Base-by-base conservation (phyloP, 2,329 filamentous ascomycete species). In the Ilyonectria mors-panacis region DNA sequence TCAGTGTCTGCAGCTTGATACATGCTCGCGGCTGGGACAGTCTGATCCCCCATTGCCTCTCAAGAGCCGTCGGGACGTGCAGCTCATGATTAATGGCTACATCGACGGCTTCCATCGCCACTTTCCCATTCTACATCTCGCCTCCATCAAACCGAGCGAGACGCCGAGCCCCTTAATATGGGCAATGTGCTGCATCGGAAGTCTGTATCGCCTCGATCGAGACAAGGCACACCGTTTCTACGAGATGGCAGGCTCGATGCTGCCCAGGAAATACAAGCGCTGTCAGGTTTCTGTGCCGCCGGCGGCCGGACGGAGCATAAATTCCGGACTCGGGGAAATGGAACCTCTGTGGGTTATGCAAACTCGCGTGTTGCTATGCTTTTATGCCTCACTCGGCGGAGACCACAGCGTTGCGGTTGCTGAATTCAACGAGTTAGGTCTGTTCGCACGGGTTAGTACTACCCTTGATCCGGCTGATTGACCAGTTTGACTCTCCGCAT, bases 71-170 rank as follows among this genome's bases (percentile, higher is more conserved):
- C 12, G 45, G 23, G 45, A 48, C 15, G 45, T 48, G 45, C 45
- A 48, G 23, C 45, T 28, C 23, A 48, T 54, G 28, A 12, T 54
- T 8, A 54, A 33, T 15, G 33, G 50, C 33, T 54, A 54, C 50
- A 21, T 54, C 19, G 28, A 54, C n/a, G 10, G 33, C 33, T 54
- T 54, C 30, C 28, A 54, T 37, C 50, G 50, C 50, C 50, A 54
- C 50, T 15, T 54, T 21, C 50, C 50, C 50, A 23, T 23, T 12
- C 28, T 54, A 21, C 50, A 54, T 54, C 50, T 54, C 50, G 28
- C 50, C 50, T 35, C 50, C 13, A 12, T 54, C 4, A 37, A 54
- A n/a, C 17, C 33, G 50, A 35, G 50, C 33, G 9, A 37, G 28
- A 37, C 50, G 28, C 50, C 50, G 50, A 54, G 50, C 30, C 28